Evolutionary conservation across 2,329 filamentous ascomycete species (phyloP).

Genomic region (Clonostachys chloroleuca): DNA sequence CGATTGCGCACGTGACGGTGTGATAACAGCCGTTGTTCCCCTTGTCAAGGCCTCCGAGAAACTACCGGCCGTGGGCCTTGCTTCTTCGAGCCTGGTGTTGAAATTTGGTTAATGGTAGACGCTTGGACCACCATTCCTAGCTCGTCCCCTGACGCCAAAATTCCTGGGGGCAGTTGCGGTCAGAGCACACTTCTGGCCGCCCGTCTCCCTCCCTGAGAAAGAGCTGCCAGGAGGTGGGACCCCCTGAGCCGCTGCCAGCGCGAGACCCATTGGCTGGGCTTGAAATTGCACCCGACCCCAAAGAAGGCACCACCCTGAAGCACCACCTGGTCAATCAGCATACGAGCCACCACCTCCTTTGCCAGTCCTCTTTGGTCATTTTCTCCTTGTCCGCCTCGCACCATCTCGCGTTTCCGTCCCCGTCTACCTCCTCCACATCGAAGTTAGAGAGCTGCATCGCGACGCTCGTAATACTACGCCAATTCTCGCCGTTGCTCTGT

Average conservation of each 20-base stretch:
- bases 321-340: neutral
- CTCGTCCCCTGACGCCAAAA: neutral
- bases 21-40: neutral
- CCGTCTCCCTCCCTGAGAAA: neutral
- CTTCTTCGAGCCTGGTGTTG: constrained; percentile 3
- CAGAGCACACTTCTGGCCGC: neutral
- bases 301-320: neutral
- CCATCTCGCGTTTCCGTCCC: neutral
- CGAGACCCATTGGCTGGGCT: constrained; percentile 22
- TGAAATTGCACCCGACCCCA: constrained; percentile 19
- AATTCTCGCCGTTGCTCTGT: too few relatives aligned
- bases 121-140: constrained; percentile 1
- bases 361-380: constrained; percentile 2
- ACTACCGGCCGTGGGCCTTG: constrained; percentile 3
- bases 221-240: neutral
- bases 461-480: too few relatives aligned
- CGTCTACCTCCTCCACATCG: neutral
- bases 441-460: neutral
- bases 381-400: constrained; percentile 7
- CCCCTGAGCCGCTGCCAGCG: constrained; percentile 18
- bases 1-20: neutral
- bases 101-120: neutral
- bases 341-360: constrained; percentile 3
- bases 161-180: neutral
- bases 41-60: constrained; percentile 1